These are phyloP conservation scores for Neonectria neomacrospora DNA, from an alignment of 2,329 filamentous ascomycete genomes.

Conservation along the genomic window DNA sequence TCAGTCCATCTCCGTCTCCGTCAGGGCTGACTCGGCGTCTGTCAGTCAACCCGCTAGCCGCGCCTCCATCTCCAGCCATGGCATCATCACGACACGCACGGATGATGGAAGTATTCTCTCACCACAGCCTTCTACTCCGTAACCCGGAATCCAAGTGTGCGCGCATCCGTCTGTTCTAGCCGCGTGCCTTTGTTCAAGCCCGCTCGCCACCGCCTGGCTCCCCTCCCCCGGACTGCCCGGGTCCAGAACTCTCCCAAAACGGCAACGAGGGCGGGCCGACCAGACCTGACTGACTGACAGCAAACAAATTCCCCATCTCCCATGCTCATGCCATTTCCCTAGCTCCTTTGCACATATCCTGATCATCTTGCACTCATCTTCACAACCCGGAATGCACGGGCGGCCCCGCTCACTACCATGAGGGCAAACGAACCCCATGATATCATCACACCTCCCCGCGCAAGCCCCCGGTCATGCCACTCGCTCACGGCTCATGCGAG, in stretches of 20 bases:
- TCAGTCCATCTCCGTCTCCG: background rate
- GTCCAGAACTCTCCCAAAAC: slow-evolving; percentile 1
- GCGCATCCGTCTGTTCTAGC: background rate
- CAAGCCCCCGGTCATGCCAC: slow-evolving; percentile 39
- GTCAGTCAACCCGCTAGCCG: too few species aligned
- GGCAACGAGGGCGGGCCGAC: slow-evolving; percentile 2
- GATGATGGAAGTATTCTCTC: background rate
- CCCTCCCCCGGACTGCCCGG: background rate
- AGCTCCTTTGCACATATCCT: slow-evolving; percentile 1
- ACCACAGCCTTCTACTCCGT: too few species aligned
- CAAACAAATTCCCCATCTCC: background rate
- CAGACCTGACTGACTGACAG: background rate
- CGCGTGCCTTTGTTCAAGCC: background rate
- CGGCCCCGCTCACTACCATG: slow-evolving; percentile 12
- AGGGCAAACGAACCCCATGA: slow-evolving; percentile 39
- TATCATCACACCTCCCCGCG: slow-evolving; percentile 43
- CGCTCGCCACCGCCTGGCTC: slow-evolving; percentile 7
- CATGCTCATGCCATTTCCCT: background rate
- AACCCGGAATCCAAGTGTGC: too few species aligned
- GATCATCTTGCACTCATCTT: too few species aligned
- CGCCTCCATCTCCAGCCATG: background rate
- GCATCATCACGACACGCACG: background rate
- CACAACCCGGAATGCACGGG: too few species aligned
- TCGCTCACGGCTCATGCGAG: slow-evolving; percentile 27
- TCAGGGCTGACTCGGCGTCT: too few species aligned